These are phyloP conservation scores for Talaromyces adpressus DNA, from an alignment of 495 filamentous ascomycete species.

Conservation along the genomic window DNA sequence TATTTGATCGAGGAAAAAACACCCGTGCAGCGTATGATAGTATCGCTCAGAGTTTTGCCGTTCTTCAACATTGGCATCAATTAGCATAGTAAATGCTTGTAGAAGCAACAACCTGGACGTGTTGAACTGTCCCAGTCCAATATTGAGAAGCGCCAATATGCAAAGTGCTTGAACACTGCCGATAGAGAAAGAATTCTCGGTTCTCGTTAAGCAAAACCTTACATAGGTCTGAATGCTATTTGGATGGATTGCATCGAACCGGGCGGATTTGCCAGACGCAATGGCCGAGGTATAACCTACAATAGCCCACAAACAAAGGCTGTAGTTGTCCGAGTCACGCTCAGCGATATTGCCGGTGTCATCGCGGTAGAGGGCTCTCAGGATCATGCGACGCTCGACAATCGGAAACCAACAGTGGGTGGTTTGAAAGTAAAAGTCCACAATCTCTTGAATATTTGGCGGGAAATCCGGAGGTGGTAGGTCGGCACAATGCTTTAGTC, in stretches of 20 bases:
- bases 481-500: not conserved
- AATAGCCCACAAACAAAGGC: constrained; percentile 17
- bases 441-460: constrained; percentile 22
- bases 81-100: constrained; percentile 40
- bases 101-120: constrained; percentile 46
- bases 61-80: constrained; percentile 10
- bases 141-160: constrained; percentile 44
- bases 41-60: constrained; percentile 10
- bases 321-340: constrained; percentile 9
- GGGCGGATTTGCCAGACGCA: not conserved
- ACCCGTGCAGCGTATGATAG: constrained; percentile 17
- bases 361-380: constrained; percentile 21
- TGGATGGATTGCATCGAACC: not conserved
- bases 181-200: constrained; percentile 31
- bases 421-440: constrained; percentile 58
- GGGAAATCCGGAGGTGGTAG: constrained; percentile 8
- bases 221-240: constrained; percentile 12
- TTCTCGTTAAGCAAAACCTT: constrained; percentile 1
- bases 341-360: constrained; percentile 11
- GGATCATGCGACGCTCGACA: constrained; percentile 50
- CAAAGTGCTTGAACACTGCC: constrained; percentile 50
- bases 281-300: constrained; percentile 13
- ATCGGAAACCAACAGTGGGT: constrained; percentile 62
- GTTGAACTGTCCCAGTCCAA: constrained; percentile 31
- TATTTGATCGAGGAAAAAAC: constrained; percentile 17